These are phyloP conservation scores for Nidula niveotomentosa DNA, from an alignment of 1,284 basidiomycete genomes.

Conservation along the genomic window DNA sequence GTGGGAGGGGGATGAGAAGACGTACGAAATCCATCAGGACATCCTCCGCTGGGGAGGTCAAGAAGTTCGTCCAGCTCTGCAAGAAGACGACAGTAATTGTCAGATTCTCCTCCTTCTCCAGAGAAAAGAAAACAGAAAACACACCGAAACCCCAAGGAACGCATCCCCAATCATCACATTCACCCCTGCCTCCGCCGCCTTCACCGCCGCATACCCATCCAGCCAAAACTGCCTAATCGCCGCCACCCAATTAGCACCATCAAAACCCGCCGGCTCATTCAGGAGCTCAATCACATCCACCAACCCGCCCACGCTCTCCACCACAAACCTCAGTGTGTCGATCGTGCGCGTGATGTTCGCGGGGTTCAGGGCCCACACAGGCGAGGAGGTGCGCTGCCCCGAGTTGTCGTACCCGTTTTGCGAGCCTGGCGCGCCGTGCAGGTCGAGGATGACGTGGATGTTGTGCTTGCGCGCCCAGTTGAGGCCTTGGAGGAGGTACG, in stretches of 20 bases:
- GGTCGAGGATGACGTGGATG: conserved; percentile 67
- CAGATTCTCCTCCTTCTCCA: neutral
- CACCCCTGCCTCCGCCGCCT: conserved; percentile 42
- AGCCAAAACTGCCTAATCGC: conserved; percentile 51
- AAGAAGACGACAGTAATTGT: neutral
- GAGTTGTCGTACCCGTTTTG: conserved; percentile 86
- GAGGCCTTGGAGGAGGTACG: conserved; percentile 64
- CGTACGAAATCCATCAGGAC: conserved; percentile 65
- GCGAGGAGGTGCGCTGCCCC: conserved; percentile 65
- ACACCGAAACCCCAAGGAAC: conserved; percentile 60
- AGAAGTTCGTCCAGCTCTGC: conserved; percentile 62
- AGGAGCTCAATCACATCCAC: conserved; percentile 63
- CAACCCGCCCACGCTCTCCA: conserved; percentile 51
- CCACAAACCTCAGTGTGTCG: conserved; percentile 60
- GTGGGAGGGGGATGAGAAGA: conserved; percentile 3
- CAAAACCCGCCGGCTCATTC: conserved; percentile 64
- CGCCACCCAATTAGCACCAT: conserved; percentile 35
- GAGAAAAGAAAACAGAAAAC: conserved; percentile 7
- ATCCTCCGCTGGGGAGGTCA: conserved; percentile 52
- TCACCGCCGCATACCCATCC: conserved; percentile 56
- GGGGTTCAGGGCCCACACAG: conserved; percentile 62
- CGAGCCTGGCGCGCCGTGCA: conserved; percentile 70
- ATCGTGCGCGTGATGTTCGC: conserved; percentile 65
- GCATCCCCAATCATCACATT: conserved; percentile 75
- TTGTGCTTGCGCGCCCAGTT: conserved; percentile 60